phyloP scores from a whole-genome alignment of 257 asterid species.

The Parsonsia alboflavescens region DNA sequence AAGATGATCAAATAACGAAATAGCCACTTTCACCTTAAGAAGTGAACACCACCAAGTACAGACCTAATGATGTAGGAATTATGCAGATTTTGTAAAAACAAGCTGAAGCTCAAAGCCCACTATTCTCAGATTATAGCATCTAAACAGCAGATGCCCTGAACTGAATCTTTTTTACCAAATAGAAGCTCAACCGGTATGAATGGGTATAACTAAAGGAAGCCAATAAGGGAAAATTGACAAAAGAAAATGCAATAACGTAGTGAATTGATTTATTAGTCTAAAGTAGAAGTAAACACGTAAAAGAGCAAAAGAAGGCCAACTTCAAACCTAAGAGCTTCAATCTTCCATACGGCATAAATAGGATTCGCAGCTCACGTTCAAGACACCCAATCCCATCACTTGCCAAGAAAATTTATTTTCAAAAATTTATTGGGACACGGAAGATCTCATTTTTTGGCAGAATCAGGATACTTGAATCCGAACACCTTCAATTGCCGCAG shows the following conservation, averaged over 20 bases:
- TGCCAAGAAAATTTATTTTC: constrained; percentile 9
- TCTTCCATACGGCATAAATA: constrained; percentile 10
- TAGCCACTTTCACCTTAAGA: background rate
- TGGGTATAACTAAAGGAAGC: constrained; percentile 27
- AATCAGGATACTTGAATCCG: background rate
- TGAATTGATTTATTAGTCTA: constrained; percentile 10
- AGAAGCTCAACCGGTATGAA: constrained; percentile 16
- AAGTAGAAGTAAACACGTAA: background rate
- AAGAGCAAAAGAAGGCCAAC: constrained; percentile 6
- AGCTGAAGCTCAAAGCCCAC: background rate
- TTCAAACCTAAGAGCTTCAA: constrained; percentile 21
- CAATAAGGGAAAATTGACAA: constrained; percentile 6
- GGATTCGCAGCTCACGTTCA: constrained; percentile 17
- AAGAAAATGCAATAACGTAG: constrained; percentile 4
- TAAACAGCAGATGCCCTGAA: background rate
- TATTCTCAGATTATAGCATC: background rate
- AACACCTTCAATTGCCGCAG: background rate
- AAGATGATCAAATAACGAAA: background rate
- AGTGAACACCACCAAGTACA: background rate
- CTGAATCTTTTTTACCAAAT: constrained; percentile 12
- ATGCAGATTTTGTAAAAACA: background rate
- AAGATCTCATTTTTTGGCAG: background rate
- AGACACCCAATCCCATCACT: constrained; percentile 29
- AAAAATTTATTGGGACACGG: background rate
- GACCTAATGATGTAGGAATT: background rate